phyloP scores from a whole-genome alignment of 73 alveolate species.

The Halteria grandinella region DNA sequence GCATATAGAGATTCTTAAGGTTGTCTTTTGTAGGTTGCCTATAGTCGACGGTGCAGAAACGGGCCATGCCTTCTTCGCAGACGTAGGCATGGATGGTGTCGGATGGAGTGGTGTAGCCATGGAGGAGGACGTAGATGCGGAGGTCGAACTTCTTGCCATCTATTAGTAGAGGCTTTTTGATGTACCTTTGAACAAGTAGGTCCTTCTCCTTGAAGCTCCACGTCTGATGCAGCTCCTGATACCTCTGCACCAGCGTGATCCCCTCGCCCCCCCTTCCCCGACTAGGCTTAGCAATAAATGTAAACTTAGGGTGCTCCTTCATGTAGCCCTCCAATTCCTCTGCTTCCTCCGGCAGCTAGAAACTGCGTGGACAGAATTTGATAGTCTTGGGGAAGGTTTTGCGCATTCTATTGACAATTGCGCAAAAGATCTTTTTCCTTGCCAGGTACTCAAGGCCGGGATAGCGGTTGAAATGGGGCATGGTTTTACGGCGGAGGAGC shows the following conservation, averaged over 20 bases:
- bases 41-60: constrained; percentile 72
- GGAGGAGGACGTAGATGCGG: constrained; percentile 71
- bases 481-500: background rate
- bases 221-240: constrained; percentile 12
- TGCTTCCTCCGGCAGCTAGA: constrained; percentile 58
- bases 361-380: constrained; percentile 56
- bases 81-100: constrained; percentile 58
- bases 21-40: constrained; percentile 63
- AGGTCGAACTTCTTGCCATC: constrained; percentile 77
- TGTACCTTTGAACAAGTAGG: constrained; percentile 72
- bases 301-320: constrained; percentile 59
- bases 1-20: constrained; percentile 65
- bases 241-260: constrained; percentile 64
- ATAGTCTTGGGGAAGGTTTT: constrained; percentile 35
- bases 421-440: constrained; percentile 74
- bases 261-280: constrained; percentile 79
- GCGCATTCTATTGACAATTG: constrained; percentile 66
- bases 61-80: constrained; percentile 76
- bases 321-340: constrained; percentile 46
- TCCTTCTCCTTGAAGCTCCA: constrained; percentile 45
- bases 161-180: constrained; percentile 72
- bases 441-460: constrained; percentile 81
- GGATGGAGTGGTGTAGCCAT: constrained; percentile 6
- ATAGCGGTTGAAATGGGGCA: constrained; percentile 72
- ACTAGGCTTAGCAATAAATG: constrained; percentile 75